Evolutionary conservation across 176 grass and related monocot genomes (phyloP).

Genomic region (Bothriochloa decipiens): DNA sequence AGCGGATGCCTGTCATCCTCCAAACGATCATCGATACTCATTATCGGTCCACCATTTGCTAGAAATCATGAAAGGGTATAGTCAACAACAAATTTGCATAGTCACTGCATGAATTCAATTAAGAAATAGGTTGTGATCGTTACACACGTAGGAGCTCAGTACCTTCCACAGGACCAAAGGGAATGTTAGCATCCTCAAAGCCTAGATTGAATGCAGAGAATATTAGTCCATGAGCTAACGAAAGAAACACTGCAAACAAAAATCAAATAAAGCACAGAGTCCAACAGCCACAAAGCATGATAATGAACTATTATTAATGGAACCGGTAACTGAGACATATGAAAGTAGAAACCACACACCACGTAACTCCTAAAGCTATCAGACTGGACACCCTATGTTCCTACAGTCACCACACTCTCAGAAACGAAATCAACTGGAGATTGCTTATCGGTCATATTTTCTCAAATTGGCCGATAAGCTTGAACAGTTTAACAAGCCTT

Average conservation of each 20-base stretch:
- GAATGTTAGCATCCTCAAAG: constrained; percentile 88
- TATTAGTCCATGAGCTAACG: constrained; percentile 37
- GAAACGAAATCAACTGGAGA: background rate
- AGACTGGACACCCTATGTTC: background rate
- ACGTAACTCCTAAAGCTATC: background rate
- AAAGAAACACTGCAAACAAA: background rate
- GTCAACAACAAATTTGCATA: background rate
- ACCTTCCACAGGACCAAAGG: constrained; percentile 93
- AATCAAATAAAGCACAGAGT: constrained; percentile 19
- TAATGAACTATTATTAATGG: background rate
- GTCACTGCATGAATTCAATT: background rate
- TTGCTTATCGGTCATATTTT: background rate
- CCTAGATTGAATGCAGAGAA: constrained; percentile 50
- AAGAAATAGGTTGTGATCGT: background rate
- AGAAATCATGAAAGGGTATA: constrained; percentile 38
- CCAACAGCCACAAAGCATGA: background rate
- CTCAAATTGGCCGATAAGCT: background rate
- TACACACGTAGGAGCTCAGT: constrained; percentile 27
- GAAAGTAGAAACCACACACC: background rate
- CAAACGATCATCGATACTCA: constrained; percentile 70
- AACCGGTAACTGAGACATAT: background rate
- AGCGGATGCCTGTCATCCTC: constrained; percentile 72
- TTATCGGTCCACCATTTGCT: constrained; percentile 76
- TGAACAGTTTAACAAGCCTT: background rate
- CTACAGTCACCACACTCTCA: background rate